These are phyloP conservation scores for Plasmodium billcollinsi DNA, from an alignment of 169 alveolate species.

Conservation along the genomic window DNA sequence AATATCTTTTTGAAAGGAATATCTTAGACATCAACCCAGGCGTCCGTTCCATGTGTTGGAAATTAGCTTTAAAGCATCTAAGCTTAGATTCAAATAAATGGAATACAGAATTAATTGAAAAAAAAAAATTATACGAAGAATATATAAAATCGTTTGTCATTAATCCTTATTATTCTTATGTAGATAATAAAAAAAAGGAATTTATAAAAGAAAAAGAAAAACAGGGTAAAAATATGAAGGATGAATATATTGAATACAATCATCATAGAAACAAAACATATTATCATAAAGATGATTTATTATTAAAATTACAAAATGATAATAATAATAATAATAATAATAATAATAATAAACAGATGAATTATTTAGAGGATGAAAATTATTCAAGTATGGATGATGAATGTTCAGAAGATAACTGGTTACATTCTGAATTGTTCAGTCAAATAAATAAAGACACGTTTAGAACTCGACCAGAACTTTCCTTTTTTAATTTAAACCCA, in stretches of 20 bases:
- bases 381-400: slow-evolving; percentile 21
- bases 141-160: slow-evolving; percentile 62
- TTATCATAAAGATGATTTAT: background rate
- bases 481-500: slow-evolving; percentile 73
- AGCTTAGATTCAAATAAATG: slow-evolving; percentile 65
- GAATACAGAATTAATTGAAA: slow-evolving; percentile 59
- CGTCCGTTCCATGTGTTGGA: slow-evolving; percentile 77
- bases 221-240: too few relatives aligned
- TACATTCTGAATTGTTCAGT: slow-evolving; percentile 74
- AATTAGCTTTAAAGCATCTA: slow-evolving; percentile 70
- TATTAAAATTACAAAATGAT: background rate
- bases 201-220: background rate
- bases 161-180: slow-evolving; percentile 10
- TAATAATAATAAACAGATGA: too few relatives aligned
- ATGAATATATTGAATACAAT: too few relatives aligned
- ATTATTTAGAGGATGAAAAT: slow-evolving; percentile 4
- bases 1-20: slow-evolving; percentile 59
- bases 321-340: background rate
- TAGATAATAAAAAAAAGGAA: background rate
- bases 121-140: slow-evolving; percentile 69
- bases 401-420: slow-evolving; percentile 25
- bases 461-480: slow-evolving; percentile 76
- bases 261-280: too few relatives aligned
- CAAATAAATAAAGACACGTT: slow-evolving; percentile 77
- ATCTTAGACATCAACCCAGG: slow-evolving; percentile 71